Evolutionary conservation across 371 early-diverging fungal genomes (phyloP).

Genomic region (Rhizopus stolonifer): DNA sequence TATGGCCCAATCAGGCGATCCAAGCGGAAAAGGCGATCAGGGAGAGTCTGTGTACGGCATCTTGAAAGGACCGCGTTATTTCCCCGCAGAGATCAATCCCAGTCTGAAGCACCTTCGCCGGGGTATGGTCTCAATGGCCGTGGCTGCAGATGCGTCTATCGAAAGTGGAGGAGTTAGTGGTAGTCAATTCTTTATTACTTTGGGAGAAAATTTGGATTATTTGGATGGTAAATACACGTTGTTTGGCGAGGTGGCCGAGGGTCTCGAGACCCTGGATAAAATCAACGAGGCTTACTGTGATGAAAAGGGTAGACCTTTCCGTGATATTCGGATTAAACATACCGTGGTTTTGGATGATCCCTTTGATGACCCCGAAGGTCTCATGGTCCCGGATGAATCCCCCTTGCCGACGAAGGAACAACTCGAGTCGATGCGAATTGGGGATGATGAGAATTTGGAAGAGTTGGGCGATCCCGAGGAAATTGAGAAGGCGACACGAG

Average conservation of each 20-base stretch:
- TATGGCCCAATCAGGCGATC: conserved; percentile 89
- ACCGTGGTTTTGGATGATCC: conserved; percentile 94
- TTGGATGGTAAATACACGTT: conserved; percentile 97
- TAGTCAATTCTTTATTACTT: conserved; percentile 97
- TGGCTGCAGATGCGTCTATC: conserved; percentile 46
- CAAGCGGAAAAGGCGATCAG: conserved; percentile 77
- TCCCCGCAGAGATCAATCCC: conserved; percentile 83
- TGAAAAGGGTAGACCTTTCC: conserved; percentile 72
- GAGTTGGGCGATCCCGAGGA: conserved; percentile 71
- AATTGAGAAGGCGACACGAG: conserved; percentile 62
- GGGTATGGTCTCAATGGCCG: conserved; percentile 89
- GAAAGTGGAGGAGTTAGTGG: conserved; percentile 60
- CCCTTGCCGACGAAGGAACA: conserved; percentile 83
- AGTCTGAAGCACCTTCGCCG: conserved; percentile 81
- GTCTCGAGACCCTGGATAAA: conserved; percentile 86
- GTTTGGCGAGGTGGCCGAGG: conserved; percentile 96
- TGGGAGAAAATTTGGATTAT: conserved; percentile 81
- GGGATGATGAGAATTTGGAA: conserved; percentile 82
- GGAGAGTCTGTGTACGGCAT: conserved; percentile 78
- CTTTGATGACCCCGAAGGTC: conserved; percentile 81
- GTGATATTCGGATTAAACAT: conserved; percentile 92
- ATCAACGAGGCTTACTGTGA: conserved; percentile 78
- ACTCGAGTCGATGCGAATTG: conserved; percentile 74
- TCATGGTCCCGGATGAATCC: conserved; percentile 72
- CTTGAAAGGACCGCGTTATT: conserved; percentile 63